Percentiles rank a stretch among this genome's conserved stretches.
Conservation (phyloP, 192 early-diverging fungal species). For the Coemansia sp. region DNA sequence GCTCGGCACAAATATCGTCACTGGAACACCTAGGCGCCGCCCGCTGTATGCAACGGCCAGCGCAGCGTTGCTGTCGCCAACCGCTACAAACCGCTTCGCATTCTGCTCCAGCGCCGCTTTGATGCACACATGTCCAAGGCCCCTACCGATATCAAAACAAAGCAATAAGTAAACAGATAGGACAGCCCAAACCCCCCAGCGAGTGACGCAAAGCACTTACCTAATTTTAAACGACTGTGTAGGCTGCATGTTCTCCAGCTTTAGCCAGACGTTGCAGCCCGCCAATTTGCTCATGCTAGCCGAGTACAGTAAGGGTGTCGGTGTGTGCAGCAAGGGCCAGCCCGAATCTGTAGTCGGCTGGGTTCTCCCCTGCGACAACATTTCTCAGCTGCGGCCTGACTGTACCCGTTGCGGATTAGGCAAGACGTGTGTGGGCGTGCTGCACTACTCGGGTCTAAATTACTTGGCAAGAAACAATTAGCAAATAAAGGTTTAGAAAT, state of each 20-base stretch:
- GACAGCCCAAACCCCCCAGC: neutral
- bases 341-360: neutral
- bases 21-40: conserved; percentile 60
- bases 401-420: neutral
- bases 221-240: conserved; percentile 78
- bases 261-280: conserved; percentile 69
- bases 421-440: neutral
- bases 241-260: conserved; percentile 76
- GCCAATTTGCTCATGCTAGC: conserved; percentile 47
- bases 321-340: conserved; percentile 23
- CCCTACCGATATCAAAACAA: conserved; percentile 37
- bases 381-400: neutral
- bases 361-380: neutral
- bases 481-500: neutral
- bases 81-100: conserved; percentile 58
- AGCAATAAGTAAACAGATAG: neutral
- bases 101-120: conserved; percentile 56
- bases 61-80: conserved; percentile 66
- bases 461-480: too few species aligned
- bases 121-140: conserved; percentile 64
- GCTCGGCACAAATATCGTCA: conserved; percentile 62
- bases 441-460: neutral
- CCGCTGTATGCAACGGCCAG: conserved; percentile 69
- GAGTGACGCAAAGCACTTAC: conserved; percentile 19
- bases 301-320: conserved; percentile 50